phyloP scores from a whole-genome alignment of 2,329 filamentous ascomycete species.

The Samsoniella hepiali region DNA sequence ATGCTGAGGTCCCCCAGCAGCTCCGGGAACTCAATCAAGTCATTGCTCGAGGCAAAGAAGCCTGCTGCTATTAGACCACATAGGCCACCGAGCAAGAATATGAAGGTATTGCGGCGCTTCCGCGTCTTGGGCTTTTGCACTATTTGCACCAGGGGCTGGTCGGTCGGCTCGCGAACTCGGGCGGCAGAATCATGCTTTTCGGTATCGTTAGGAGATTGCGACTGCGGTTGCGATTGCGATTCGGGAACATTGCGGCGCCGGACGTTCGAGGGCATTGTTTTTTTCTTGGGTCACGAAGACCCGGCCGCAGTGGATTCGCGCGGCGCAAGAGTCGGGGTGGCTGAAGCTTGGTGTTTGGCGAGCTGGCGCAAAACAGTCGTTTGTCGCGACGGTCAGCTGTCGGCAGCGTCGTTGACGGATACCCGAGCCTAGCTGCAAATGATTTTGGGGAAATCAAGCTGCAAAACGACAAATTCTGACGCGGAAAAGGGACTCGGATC shows the following conservation, averaged over 20 bases:
- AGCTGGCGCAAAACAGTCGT: background rate
- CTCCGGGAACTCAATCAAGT: constrained; percentile 78
- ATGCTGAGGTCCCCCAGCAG: constrained; percentile 67
- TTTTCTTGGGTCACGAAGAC: background rate
- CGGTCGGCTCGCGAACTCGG: constrained; percentile 8
- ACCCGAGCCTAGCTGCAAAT: background rate
- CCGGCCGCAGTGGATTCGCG: background rate
- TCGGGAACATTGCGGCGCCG: constrained; percentile 14
- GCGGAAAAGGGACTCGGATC: background rate
- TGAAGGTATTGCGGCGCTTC: constrained; percentile 74
- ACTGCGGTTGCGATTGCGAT: background rate
- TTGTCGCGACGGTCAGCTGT: background rate
- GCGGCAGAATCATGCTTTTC: constrained; percentile 3
- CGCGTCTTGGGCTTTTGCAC: constrained; percentile 49
- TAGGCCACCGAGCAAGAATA: constrained; percentile 85
- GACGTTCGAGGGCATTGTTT: constrained; percentile 5
- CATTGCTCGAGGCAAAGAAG: constrained; percentile 85
- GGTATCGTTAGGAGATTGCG: background rate
- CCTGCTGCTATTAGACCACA: constrained; percentile 85
- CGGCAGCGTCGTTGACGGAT: background rate
- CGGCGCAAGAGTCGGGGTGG: background rate
- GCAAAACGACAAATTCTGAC: background rate
- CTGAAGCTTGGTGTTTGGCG: background rate
- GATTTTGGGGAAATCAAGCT: background rate
- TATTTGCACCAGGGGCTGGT: constrained; percentile 38